Base-by-base conservation (phyloP, 352 stramenopile species). In the Globisporangium cystogenes region DNA sequence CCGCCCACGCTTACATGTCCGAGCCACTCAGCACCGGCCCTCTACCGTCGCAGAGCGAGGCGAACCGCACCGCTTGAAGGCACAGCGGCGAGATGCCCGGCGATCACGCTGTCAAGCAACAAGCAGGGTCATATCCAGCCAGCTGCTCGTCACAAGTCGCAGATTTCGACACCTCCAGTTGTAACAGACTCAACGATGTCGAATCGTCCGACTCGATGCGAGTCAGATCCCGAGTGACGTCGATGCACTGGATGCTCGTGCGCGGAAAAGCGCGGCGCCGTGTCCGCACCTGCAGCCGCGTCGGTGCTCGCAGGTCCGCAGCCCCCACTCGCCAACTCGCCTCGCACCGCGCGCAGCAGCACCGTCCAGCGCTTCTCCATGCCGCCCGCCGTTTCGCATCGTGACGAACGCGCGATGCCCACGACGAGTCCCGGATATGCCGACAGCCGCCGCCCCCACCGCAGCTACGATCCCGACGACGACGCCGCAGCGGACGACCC, bases 401-500 rank as follows among this genome's bases (percentile, higher is more conserved):
- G 26, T 29, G 14, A 20, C 36, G 18, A 41, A 18, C 36, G n/a
- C 36, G 36, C 18, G 36, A 15, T 7, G 39, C 11, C 18, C 33
- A 14, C 27, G 16, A 14, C n/a, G 16, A 12, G 42, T 29, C n/a
- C n/a, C 42, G 15, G 37, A 16, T 35, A 10, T 18, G 26, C 14
- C 2, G 11, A 35, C 26, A 2, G 18, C 26, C 1, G 11, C 40
- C 15, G 7, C 8, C 1, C 40, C 35, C 50, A 43, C 55, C 67
- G 43, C 46, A 68, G 48, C 65, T 29, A 29, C 26, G 26, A n/a
- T 0, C 45, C 23, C 29, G 71, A 79, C 48, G 71, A 85, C 40
- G 75, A 90, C 53, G 77, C 87, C 41, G 71, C 77, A 40, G 85
- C 71, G 53, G 77, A 87, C 55, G 74, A 87, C 50, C 76, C 76